A percentile compares a stretch with the other conserved stretches of the same genome.
These are phyloP conservation scores for Ophioceras dolichostomum DNA, from an alignment of 2,329 filamentous ascomycete species.

Conservation along the genomic window DNA sequence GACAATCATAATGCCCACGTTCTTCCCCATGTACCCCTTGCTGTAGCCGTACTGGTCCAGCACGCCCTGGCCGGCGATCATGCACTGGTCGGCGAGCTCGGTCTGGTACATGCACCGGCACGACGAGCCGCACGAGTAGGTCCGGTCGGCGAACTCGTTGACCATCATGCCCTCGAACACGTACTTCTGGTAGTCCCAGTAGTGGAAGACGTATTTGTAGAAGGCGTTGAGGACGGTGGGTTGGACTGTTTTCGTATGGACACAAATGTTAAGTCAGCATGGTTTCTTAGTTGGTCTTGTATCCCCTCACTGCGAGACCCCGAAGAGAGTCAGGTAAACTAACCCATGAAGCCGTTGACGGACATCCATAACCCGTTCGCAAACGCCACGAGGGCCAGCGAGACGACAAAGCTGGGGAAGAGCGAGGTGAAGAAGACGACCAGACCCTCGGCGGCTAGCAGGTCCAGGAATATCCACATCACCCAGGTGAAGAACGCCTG, in stretches of 20 bases:
- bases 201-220: conserved; percentile 79
- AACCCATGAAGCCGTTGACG: conserved; percentile 61
- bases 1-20: conserved; percentile 65
- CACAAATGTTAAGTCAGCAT: conserved; percentile 15
- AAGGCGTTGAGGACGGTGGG: conserved; percentile 65
- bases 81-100: conserved; percentile 48
- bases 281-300: neutral
- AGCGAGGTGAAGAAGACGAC: conserved; percentile 65
- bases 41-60: conserved; percentile 58
- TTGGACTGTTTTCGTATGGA: conserved; percentile 51
- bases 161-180: conserved; percentile 93
- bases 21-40: conserved; percentile 48
- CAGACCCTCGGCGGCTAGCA: conserved; percentile 70
- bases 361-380: conserved; percentile 87
- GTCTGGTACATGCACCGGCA: conserved; percentile 64
- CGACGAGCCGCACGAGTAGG: conserved; percentile 42
- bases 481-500: conserved; percentile 64
- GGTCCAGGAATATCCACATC: conserved; percentile 76
- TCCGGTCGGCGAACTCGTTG: conserved; percentile 61
- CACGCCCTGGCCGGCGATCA: conserved; percentile 60
- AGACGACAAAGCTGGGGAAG: conserved; percentile 68
- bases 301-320: neutral
- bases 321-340: conserved; percentile 1
- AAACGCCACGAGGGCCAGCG: conserved; percentile 70
- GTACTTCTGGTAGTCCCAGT: conserved; percentile 78